These are phyloP conservation scores for Serendipita sp. DNA, from an alignment of 768 basidiomycete species.

Conservation along the genomic window DNA sequence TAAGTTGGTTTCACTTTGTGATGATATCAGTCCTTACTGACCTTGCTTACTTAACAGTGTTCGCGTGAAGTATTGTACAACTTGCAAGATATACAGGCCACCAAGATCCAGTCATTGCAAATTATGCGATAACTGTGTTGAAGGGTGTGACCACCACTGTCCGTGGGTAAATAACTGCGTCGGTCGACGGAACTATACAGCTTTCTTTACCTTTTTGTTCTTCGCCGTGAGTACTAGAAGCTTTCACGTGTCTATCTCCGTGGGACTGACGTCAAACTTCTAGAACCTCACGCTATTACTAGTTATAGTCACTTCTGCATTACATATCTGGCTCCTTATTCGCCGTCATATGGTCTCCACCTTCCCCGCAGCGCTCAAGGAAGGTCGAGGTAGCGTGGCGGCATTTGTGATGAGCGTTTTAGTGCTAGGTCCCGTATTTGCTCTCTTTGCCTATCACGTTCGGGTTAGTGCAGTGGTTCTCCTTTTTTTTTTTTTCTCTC, in stretches of 20 bases:
- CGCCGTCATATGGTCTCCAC: constrained; percentile 28
- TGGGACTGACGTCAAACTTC: background rate
- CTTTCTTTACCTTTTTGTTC: constrained; percentile 77
- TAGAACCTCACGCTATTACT: constrained; percentile 62
- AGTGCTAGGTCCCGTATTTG: constrained; percentile 70
- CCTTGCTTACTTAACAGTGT: constrained; percentile 34
- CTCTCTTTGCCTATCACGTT: constrained; percentile 69
- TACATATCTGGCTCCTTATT: constrained; percentile 63
- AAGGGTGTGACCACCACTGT: constrained; percentile 85
- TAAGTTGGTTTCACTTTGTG: constrained; percentile 25
- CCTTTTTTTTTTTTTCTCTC: background rate
- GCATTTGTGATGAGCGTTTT: constrained; percentile 56
- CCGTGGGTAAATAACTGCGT: constrained; percentile 93
- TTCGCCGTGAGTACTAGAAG: constrained; percentile 40
- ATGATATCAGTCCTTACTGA: background rate
- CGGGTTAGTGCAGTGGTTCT: constrained; percentile 37
- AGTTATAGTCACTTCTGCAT: constrained; percentile 64
- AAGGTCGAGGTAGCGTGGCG: constrained; percentile 63
- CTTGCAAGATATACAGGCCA: constrained; percentile 83
- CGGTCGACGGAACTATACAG: constrained; percentile 84
- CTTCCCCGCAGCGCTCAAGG: constrained; percentile 30
- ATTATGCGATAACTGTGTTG: constrained; percentile 96
- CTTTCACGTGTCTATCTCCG: background rate
- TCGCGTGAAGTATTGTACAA: constrained; percentile 84
- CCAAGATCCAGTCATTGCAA: constrained; percentile 93